Evolutionary conservation across 768 basidiomycete species (phyloP), one percentile per base, ranked within the genome.

Genomic region (Tulasnella sp.): DNA sequence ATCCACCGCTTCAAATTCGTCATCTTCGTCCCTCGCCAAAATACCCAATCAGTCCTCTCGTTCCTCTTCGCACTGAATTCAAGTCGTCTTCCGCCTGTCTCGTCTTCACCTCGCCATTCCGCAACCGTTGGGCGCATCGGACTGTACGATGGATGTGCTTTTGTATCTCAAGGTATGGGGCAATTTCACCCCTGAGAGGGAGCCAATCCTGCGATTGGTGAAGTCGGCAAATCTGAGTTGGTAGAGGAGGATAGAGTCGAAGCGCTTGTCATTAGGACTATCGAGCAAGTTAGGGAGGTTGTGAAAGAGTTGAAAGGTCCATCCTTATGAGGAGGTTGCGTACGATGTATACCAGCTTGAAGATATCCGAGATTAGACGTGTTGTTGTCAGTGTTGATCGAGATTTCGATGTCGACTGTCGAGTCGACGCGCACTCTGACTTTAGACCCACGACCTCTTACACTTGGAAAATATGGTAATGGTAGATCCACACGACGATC

Each of bases 271-370:
- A 83, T 84, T 22, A 86, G 86, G 9, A 83, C 83, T 22, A 84
- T 85, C 42, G 85, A 85, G 77, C 85, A 88, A 64, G 80, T 91
- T 42, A 84, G 81, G 69, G 83, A 86, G 31, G 88, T 87, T 44
- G 85, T 91, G 48, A 83, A 84, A 40, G 87, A 88, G 80, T 84
- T 90, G 60, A 84, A 85, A 85, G 84, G 90, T 90, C 82, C 90
- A 90, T 83, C 90, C 90, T 11, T 90, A 91, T 81, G 90, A 91
- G 84, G 89, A 90, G 83, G 89, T 90, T 74, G 90, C 88, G 6
- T 90, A 90, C 81, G 89, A 91, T 81, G 89, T 91, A 2, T 89
- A 90, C 84, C 88, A 86, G 69, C 84, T 89, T 2, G 88, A 90
- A 83, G 86, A 88, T 42, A 75, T 75, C 28, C 44, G 74, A 75